Evolutionary conservation across 208 protist genomes (phyloP).

Genomic region (Trypanosoma vivax): DNA sequence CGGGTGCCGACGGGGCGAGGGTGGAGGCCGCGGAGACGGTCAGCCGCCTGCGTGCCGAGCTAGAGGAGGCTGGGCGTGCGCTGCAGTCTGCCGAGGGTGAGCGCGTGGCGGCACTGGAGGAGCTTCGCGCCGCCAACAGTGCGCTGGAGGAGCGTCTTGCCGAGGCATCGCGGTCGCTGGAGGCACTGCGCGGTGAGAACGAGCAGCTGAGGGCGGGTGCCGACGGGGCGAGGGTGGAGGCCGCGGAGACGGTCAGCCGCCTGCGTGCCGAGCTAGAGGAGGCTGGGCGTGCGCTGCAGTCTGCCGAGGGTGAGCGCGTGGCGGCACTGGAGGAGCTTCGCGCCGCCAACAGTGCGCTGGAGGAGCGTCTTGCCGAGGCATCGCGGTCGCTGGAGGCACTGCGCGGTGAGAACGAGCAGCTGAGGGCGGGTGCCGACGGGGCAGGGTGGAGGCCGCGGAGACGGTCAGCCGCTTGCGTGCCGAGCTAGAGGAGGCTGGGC

Average conservation of each 20-base stretch:
- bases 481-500: slow-evolving; percentile 1
- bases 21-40: too few relatives aligned
- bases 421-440: not conserved
- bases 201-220: not conserved
- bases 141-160: too few relatives aligned
- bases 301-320: not conserved
- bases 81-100: too few relatives aligned
- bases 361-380: not conserved
- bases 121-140: too few relatives aligned
- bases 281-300: not conserved
- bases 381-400: too few relatives aligned
- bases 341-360: not conserved
- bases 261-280: slow-evolving; percentile 7
- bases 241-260: not conserved
- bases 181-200: not conserved
- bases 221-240: not conserved
- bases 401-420: not conserved
- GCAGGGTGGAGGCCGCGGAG: not conserved
- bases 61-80: too few relatives aligned
- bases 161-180: too few relatives aligned
- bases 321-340: slow-evolving; percentile 1
- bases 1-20: too few relatives aligned
- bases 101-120: too few relatives aligned
- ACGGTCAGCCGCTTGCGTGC: not conserved
- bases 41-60: too few relatives aligned